These are phyloP conservation scores for Stereocaulon alpinum DNA, from an alignment of 495 filamentous ascomycete genomes.

Conservation along the genomic window DNA sequence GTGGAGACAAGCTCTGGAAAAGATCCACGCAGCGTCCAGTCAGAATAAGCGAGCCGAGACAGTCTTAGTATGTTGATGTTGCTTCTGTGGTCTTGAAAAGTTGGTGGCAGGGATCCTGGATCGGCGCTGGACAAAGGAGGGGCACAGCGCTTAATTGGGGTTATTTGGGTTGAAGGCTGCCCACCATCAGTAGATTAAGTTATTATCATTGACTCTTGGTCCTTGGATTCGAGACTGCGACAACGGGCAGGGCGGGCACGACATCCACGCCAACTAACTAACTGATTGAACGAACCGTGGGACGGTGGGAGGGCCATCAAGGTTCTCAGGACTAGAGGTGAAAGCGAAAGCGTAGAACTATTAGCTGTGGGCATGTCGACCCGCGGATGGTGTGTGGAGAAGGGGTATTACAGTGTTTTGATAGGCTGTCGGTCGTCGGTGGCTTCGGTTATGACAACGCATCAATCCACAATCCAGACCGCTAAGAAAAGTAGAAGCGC, in stretches of 20 bases:
- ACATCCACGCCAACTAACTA: not conserved
- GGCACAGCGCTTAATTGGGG: conserved; percentile 10
- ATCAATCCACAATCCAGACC: conserved; percentile 12
- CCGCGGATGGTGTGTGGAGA: conserved; percentile 13
- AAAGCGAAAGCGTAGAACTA: no score
- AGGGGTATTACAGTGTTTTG: not conserved
- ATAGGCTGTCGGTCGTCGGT: conserved; percentile 3
- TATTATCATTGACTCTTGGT: no score
- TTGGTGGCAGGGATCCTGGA: not conserved
- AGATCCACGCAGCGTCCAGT: not conserved
- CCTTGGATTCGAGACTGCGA: conserved; percentile 5
- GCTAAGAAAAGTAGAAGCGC: conserved; percentile 4
- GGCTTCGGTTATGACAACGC: conserved; percentile 13
- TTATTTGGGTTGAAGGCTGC: not conserved
- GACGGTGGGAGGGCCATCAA: not conserved
- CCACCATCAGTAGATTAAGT: not conserved
- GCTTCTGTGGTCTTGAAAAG: not conserved
- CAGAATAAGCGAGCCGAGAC: conserved; percentile 7
- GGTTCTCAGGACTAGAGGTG: conserved; percentile 4
- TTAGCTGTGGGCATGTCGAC: conserved; percentile 7
- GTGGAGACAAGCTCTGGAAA: not conserved
- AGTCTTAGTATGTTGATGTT: not conserved
- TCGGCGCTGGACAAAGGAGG: not conserved
- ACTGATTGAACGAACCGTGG: not conserved
- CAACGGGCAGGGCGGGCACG: not conserved